Conservation (phyloP, 768 basidiomycete genomes). For the Tylopilus sp. region DNA sequence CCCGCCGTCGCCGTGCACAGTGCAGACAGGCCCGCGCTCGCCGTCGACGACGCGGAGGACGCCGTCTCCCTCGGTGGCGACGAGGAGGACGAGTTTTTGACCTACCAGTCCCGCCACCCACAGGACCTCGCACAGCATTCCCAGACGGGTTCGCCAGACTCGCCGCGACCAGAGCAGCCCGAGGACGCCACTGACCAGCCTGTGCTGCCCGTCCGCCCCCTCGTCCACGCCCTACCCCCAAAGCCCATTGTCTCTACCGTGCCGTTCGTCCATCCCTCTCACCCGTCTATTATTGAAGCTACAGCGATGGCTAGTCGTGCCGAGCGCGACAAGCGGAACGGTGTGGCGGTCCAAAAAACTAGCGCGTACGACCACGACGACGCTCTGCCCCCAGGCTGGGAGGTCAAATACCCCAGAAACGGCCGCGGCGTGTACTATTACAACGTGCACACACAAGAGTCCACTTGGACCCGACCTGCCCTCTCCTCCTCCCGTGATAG, state of each 20-base stretch:
- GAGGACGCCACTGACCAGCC: slow-evolving; percentile 20
- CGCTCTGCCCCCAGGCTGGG: slow-evolving; percentile 58
- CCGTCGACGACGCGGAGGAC: slow-evolving; percentile 48
- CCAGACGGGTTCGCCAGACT: no score
- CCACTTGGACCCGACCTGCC: slow-evolving; percentile 56
- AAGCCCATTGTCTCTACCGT: slow-evolving; percentile 55
- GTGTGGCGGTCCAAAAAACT: slow-evolving; percentile 26
- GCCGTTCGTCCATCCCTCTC: slow-evolving; percentile 52
- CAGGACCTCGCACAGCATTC: slow-evolving; percentile 22
- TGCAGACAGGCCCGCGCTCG: slow-evolving; percentile 34
- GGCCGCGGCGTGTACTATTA: slow-evolving; percentile 54
- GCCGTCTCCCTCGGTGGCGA: slow-evolving; percentile 72
- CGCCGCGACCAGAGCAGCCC: slow-evolving; percentile 5
- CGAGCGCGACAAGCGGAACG: slow-evolving; percentile 44
- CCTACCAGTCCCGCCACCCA: slow-evolving; percentile 38
- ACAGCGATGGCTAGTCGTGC: slow-evolving; percentile 54
- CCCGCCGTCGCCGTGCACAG: slow-evolving; percentile 39
- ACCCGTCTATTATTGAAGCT: slow-evolving; percentile 57
- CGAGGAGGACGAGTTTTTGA: slow-evolving; percentile 60
- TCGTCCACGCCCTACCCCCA: slow-evolving; percentile 67
- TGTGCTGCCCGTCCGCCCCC: slow-evolving; percentile 23
- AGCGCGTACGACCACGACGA: slow-evolving; percentile 27
- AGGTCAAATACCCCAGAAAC: slow-evolving; percentile 49
- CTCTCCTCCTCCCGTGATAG: slow-evolving; percentile 26
- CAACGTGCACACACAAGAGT: slow-evolving; percentile 51